Base-by-base conservation (phyloP, 352 stramenopile species). In the Globisporangium nunn region DNA sequence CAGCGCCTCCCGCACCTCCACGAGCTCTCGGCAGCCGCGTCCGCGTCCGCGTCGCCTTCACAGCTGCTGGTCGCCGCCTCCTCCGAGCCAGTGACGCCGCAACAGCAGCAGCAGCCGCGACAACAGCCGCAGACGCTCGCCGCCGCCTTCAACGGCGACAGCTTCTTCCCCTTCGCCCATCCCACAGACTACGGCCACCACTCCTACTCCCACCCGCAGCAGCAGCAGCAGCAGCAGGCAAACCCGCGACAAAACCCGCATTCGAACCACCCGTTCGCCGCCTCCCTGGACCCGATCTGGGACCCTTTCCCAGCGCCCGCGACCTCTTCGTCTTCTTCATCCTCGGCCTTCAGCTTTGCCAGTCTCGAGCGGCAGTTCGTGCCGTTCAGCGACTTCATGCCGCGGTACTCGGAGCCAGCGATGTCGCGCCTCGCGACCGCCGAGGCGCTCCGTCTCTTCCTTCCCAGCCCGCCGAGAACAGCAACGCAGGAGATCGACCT, bases 401-500 rank as follows among this genome's bases (percentile, higher is more conserved):
- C 10, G 37, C 37, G 37, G 11, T 17, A 6, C 37, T 4, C 33
- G 33, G 33, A 43, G 8, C 35, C 7, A 39, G 48, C 47, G 7
- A 28, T 31, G 2, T 35, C 48, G 37, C 39, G 47, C 1, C 8
- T 54, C 29, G 56, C 54, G 35, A 15, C 35, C 31, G 23, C 39
- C 10, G 11, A 43, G 37, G 11, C 37, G 11, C 37, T 43, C 11
- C 7, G 37, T 3, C 37, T 43, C 37, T 43, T 43, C 37, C 37
- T 43, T 14, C 37, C 37, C 8, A 30, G n/a, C 11, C 8, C 45
- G 3, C 40, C 43, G 0, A 40, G 41, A 39, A 66, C 54, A 3
- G 61, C 66, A 3, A 61, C 66, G 3, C 66, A 81, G 48, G 69
- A 85, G 48, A 91, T 91, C 50, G 81, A 91, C 37, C 61, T 91